Base-by-base conservation (phyloP, 2,329 filamentous ascomycete species). In the Trichoderma asperellum region DNA sequence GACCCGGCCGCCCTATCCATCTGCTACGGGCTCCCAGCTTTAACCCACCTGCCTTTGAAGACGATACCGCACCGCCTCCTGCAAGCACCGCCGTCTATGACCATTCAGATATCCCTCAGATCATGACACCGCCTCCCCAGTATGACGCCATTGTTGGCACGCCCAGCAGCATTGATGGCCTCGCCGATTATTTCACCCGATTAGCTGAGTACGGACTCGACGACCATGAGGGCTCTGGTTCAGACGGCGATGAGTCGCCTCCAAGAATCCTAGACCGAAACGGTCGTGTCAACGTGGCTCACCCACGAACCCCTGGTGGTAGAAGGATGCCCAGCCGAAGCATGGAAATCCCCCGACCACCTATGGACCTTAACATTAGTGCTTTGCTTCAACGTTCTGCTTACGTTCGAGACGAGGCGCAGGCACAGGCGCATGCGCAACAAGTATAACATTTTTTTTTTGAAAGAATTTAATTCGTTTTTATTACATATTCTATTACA, bases 171-270 rank as follows among this genome's bases (percentile, higher is more conserved):
- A 83, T 93, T 77, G 79, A 94, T 82, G 80, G 90, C 0, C 79
- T 97, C 58, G 92, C 93, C 1, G 94, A 97, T 75, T 97, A 97
- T 79, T 97, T 97, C 77, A 84, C 90, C 0, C 88, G 94, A 0
- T 81, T 97, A 49, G 92, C 92, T 0, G 87, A 93, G 72, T 91
- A 92, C 68, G 90, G 93, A 2, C 81, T 82, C 18, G 73, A 72
- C 7, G 79, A 79, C 1, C 63, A 67, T 16, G 80, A 82, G 0
- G 82, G 83, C 7, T 80, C 79, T 1, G 78, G 77, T 18, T 83
- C 81, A 1, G 82, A 82, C 12, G 78, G 77, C 2, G 81, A 83
- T n/a, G 82, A 83, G n/a, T 77, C 78, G 21, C 81, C 78, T 62
- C 77, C 81, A 34, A 79, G 85, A 5, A 82, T 87, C 2, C 78